These are phyloP conservation scores for Primulina tabacum DNA, from an alignment of 257 asterid species.

Conservation along the genomic window DNA sequence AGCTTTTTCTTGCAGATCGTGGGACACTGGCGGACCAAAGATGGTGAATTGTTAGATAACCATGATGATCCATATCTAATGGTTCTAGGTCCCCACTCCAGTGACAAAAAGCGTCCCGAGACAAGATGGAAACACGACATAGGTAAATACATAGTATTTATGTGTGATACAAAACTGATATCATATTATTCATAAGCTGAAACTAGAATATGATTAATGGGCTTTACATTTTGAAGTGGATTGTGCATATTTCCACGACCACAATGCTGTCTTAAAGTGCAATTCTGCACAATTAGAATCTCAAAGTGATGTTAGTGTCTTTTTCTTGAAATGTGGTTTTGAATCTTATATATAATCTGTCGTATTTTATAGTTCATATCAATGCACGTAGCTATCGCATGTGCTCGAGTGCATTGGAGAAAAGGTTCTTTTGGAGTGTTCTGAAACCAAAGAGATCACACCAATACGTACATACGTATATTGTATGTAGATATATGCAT, in stretches of 20 bases:
- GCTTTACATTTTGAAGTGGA: background rate
- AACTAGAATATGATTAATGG: background rate
- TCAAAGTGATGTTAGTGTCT: background rate
- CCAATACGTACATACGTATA: background rate
- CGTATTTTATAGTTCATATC: background rate
- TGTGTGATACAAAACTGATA: background rate
- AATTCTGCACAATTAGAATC: background rate
- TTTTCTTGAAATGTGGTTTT: background rate
- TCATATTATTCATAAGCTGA: background rate
- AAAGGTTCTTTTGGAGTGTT: slow-evolving; percentile 13
- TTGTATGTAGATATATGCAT: too few species aligned
- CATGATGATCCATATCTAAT: slow-evolving; percentile 18
- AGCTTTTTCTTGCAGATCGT: background rate
- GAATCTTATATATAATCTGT: too few species aligned
- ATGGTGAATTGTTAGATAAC: background rate
- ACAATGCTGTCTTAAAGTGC: background rate
- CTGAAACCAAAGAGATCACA: background rate
- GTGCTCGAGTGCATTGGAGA: slow-evolving; percentile 19
- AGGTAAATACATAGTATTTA: slow-evolving; percentile 16
- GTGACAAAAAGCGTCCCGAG: slow-evolving; percentile 12
- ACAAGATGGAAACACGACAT: slow-evolving; percentile 13
- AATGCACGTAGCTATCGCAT: slow-evolving; percentile 3
- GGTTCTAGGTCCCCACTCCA: slow-evolving; percentile 3
- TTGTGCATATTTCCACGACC: background rate
- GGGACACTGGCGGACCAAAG: slow-evolving; percentile 5